Evolutionary conservation across 148 eudicot genomes (phyloP), one percentile per base, ranked within the genome.

Genomic region (Camellia granthamiana): DNA sequence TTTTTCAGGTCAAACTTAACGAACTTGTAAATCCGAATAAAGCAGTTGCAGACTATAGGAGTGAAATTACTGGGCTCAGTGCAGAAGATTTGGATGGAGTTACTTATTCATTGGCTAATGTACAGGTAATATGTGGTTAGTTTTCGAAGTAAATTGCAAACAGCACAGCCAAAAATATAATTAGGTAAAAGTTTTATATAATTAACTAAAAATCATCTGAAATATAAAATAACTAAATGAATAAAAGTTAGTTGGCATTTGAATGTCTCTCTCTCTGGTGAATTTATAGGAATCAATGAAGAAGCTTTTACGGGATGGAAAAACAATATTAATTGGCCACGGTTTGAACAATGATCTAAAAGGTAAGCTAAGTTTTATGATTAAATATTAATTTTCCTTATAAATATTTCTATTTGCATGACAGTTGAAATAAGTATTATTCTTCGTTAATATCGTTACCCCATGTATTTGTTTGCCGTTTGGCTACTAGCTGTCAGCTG

Each of bases 291-390:
- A 85, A 81, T 89, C 90, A 56, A 51, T 97, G 89, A 88, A 85
- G 86, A 92, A 82, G 89, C 84, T 97, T 56, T 84, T 97, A 79
- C 75, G 87, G 18, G 87, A 72, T 65, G 97, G 96, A 30, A 30
- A 30, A 30, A 87, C 90, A 41, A 91, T 92, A 70, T 85, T 97
- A 80, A 89, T 94, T 77, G 99, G 99, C 79, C 99, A 97, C 79
- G 85, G 99, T 86, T 89, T 94, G 77, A 88, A 90, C 74, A 94
- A 97, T 83, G 99, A 97, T 85, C 84, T 97, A 78, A 87, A 82
- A 85, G 99, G 99, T 97, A 81, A 75, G 85, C 10, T 72, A 70
- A 43, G 42, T 66, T 67, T 2, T 18, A 15, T 42, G 52, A 52
- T 54, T n/a, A 10, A 38, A 42, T 77, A 4, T 41, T 54, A 21